Percentiles rank a stretch among this genome's conserved stretches.
phyloP scores from a whole-genome alignment of 148 eudicot species.

The Rhododendron mucronatum region DNA sequence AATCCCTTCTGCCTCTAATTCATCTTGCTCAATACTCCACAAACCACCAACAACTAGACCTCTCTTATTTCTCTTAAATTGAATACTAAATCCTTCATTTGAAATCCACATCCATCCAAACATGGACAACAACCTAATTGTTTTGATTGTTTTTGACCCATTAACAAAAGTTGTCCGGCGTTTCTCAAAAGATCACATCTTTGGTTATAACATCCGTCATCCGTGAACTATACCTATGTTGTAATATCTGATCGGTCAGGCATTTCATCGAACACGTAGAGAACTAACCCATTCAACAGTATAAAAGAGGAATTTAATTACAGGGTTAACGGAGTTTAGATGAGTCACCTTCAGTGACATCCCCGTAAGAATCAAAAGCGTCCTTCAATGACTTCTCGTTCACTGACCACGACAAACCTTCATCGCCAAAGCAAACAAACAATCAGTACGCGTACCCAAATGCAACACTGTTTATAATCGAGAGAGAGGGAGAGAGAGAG shows the following conservation, averaged over 20 bases:
- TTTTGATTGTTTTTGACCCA: background rate
- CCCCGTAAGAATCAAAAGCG: conserved; percentile 65
- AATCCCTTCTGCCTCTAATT: background rate
- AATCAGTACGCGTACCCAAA: background rate
- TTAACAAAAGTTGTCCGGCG: background rate
- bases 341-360: conserved; percentile 58
- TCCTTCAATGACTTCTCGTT: conserved; percentile 63
- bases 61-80: background rate
- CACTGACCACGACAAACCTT: conserved; percentile 73
- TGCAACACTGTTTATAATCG: background rate
- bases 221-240: background rate
- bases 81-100: background rate
- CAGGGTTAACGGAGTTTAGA: background rate
- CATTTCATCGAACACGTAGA: conserved; percentile 33
- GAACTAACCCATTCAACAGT: background rate
- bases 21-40: background rate
- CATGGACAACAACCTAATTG: background rate
- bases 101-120: background rate
- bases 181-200: background rate
- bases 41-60: background rate
- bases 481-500: background rate
- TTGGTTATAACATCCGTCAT: background rate
- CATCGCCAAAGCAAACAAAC: conserved; percentile 12
- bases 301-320: background rate
- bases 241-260: conserved; percentile 9